phyloP scores from a whole-genome alignment of 2,329 filamentous ascomycete species.

The Venturia oleaginea region DNA sequence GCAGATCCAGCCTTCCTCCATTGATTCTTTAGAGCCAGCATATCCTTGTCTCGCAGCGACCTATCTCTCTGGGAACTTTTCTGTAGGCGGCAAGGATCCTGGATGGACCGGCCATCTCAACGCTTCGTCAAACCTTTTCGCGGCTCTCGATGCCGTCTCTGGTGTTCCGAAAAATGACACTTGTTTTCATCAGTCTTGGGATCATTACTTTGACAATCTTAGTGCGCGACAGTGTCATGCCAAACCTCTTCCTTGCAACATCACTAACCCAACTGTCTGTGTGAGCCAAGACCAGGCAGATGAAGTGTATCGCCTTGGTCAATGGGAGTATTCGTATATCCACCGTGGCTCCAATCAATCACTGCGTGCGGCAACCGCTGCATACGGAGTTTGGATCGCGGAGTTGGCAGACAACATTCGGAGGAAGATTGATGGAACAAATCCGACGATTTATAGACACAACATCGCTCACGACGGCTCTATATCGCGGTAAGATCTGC shows the following conservation, averaged over 20 bases:
- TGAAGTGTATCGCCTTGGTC: constrained; percentile 63
- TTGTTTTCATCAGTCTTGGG: constrained; percentile 62
- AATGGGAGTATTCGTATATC: constrained; percentile 73
- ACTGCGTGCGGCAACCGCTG: constrained; percentile 51
- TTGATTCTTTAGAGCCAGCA: constrained; percentile 67
- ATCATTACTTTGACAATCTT: constrained; percentile 81
- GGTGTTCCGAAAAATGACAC: constrained; percentile 48
- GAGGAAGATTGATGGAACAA: constrained; percentile 36
- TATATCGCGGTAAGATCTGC: constrained; percentile 40
- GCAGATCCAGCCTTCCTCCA: constrained; percentile 40
- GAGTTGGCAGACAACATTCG: constrained; percentile 62
- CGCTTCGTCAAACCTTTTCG: constrained; percentile 46
- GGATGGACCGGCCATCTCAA: constrained; percentile 58
- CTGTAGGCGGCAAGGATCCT: constrained; percentile 34
- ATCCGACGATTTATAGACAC: constrained; percentile 52
- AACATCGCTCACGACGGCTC: constrained; percentile 77
- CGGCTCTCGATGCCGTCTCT: constrained; percentile 56
- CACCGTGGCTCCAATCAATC: constrained; percentile 59
- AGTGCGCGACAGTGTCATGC: constrained; percentile 68
- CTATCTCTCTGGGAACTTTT: constrained; percentile 35
- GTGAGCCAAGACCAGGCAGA: constrained; percentile 55
- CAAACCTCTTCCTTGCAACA: constrained; percentile 58
- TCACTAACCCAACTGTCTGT: constrained; percentile 34
- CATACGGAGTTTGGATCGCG: constrained; percentile 64
- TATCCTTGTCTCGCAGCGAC: constrained; percentile 55